Evolutionary conservation across 208 protist genomes (phyloP).

Genomic region (Acanthamoeba healyi): DNA sequence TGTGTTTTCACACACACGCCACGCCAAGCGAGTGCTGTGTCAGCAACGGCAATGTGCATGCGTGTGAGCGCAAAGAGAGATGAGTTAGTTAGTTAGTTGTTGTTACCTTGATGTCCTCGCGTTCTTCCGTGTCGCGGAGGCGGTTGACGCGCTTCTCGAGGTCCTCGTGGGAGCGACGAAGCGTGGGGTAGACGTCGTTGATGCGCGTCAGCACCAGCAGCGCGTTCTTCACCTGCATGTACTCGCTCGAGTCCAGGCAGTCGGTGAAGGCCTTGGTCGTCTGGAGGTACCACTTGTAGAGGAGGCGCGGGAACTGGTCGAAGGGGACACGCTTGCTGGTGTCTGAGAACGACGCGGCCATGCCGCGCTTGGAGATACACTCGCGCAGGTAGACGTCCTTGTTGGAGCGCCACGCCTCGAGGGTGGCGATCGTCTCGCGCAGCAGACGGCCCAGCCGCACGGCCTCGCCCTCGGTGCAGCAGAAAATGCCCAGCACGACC

Average conservation of each 20-base stretch:
- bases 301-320: not conserved
- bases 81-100: too few species aligned
- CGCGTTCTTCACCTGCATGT: constrained; percentile 74
- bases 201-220: constrained; percentile 20
- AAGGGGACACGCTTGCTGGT: not conserved
- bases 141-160: constrained; percentile 15
- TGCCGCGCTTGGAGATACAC: not conserved
- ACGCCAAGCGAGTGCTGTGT: not conserved
- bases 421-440: constrained; percentile 13
- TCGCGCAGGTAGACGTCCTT: constrained; percentile 17
- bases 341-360: not conserved
- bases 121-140: not conserved
- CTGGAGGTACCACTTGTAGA: constrained; percentile 76
- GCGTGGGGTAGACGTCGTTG: constrained; percentile 8
- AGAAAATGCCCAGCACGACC: constrained; percentile 17
- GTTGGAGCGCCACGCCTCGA: constrained; percentile 21
- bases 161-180: not conserved
- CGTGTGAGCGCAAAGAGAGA: too few species aligned
- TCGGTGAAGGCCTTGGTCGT: not conserved
- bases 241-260: constrained; percentile 73
- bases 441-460: constrained; percentile 2
- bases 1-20: not conserved
- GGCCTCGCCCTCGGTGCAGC: constrained; percentile 30
- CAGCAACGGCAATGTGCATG: too few species aligned
- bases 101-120: constrained; percentile 23